Percentiles rank a stretch among this genome's conserved stretches.
phyloP scores from a whole-genome alignment of 2,329 filamentous ascomycete genomes.

The Pezicula radicicola region DNA sequence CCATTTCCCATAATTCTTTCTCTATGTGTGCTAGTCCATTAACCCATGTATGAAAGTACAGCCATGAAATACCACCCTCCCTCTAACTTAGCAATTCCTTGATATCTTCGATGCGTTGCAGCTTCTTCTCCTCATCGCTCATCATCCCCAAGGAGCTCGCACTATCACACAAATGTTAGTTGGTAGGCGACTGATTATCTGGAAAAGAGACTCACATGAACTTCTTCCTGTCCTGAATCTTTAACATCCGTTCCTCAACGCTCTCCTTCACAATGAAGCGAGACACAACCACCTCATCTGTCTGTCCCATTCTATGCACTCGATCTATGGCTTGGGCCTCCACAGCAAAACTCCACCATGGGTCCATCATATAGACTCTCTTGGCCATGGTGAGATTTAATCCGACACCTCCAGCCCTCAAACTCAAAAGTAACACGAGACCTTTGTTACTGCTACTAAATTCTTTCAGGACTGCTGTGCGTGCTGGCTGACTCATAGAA shows the following conservation, averaged over 20 bases:
- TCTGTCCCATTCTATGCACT: constrained; percentile 95
- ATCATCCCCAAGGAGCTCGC: constrained; percentile 95
- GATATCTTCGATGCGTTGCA: constrained; percentile 89
- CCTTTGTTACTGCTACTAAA: constrained; percentile 65
- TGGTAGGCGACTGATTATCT: constrained; percentile 3
- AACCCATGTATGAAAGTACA: no score
- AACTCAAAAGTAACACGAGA: constrained; percentile 74
- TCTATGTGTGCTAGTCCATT: no score
- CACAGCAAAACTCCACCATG: constrained; percentile 98
- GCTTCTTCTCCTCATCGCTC: constrained; percentile 87
- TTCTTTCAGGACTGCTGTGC: constrained; percentile 72
- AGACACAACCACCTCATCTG: constrained; percentile 78
- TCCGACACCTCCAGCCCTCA: constrained; percentile 89
- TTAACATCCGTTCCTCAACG: constrained; percentile 93
- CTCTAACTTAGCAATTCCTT: constrained; percentile 66
- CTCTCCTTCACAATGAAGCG: constrained; percentile 87
- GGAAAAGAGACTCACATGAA: constrained; percentile 69
- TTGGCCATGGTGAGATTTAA: constrained; percentile 88
- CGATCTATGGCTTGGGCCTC: constrained; percentile 97
- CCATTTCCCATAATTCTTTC: no score
- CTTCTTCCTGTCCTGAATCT: constrained; percentile 92
- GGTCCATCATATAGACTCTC: constrained; percentile 98
- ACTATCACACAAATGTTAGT: constrained; percentile 43
- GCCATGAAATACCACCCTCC: no score
- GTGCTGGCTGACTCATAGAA: constrained; percentile 80